Base-by-base conservation (phyloP, 2,329 filamentous ascomycete species). In the Didymosphaeria variabile region DNA sequence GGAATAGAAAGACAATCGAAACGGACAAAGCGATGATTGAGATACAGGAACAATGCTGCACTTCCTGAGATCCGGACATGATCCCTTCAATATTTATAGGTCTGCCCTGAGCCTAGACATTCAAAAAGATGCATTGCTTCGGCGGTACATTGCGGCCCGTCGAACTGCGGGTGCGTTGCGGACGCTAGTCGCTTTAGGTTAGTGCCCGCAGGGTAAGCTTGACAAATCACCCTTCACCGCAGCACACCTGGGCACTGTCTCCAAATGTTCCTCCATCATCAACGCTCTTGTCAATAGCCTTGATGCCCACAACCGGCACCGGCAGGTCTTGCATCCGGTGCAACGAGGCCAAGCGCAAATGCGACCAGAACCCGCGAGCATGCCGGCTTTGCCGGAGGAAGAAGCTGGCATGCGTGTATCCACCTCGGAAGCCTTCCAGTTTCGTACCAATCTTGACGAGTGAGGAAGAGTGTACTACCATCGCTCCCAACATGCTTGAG, bases 311-410 rank as follows among this genome's bases (percentile, higher is more conserved):
- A 42, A 52, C 38, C 53, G 51, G 49, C 26, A 54, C 49, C 36
- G 42, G 55, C n/a, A 58, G 59, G 29, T 61, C 59, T 15, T 61
- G 59, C 42, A 34, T 29, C 45, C 59, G 32, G 9, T 61, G 59
- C 55, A 31, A 55, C 21, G 55, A 54, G 55, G 55, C 59, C 0
- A 61, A 61, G 47, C 59, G 59, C 1, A 61, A 58, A 31, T 61
- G 59, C 29, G 59, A 61, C 44, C 59, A 31, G 19, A 26, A 54
- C 2, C n/a, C 49, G 15, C 59, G 55, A 42, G 57, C 55, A 50
- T 61, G 59, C 55, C 59, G 55, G 1, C 55, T 61, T 15, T 61
- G 55, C 32, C 53, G 55, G 17, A 57, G 55, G 26, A 61, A 58
- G 32, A 32, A 42, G 19, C 38, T 61, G 23, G 32, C 21, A 49